A percentile compares a stretch with the other conserved stretches of the same genome.
Conservation (phyloP, 495 filamentous ascomycete species). For the Tuber calosporum region DNA sequence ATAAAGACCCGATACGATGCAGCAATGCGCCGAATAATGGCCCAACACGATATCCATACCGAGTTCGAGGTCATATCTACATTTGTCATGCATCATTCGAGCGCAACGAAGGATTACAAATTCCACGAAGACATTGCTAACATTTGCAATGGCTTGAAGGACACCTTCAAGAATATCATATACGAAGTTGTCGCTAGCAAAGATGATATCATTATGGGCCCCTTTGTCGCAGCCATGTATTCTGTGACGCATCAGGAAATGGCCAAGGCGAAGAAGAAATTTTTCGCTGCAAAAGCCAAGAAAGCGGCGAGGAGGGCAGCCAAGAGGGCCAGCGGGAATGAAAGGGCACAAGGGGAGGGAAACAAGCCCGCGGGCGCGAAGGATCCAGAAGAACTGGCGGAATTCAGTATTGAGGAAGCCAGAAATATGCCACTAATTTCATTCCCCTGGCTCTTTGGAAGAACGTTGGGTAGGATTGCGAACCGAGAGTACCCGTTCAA, state of each 20-base stretch:
- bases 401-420: conserved; percentile 20
- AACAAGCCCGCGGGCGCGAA: not conserved
- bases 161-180: conserved; percentile 59
- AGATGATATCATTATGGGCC: conserved; percentile 54
- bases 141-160: conserved; percentile 56
- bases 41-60: conserved; percentile 72
- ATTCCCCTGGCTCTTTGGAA: conserved; percentile 84
- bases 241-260: conserved; percentile 67
- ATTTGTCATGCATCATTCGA: conserved; percentile 67
- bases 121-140: conserved; percentile 71
- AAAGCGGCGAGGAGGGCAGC: not conserved
- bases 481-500: conserved; percentile 39
- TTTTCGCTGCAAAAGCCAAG: conserved; percentile 20
- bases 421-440: conserved; percentile 70
- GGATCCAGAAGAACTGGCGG: conserved; percentile 25
- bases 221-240: conserved; percentile 82
- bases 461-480: conserved; percentile 67
- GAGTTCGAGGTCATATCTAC: conserved; percentile 89
- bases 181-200: conserved; percentile 56
- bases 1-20: conserved; percentile 74
- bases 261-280: conserved; percentile 49
- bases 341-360: conserved; percentile 9
- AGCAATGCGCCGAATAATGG: conserved; percentile 70
- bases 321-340: conserved; percentile 3
- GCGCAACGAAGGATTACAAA: conserved; percentile 66